Evolutionary conservation across 1,284 basidiomycete species (phyloP), one percentile per base, ranked within the genome.

Genomic region (Cutaneotrichosporon mucoides): DNA sequence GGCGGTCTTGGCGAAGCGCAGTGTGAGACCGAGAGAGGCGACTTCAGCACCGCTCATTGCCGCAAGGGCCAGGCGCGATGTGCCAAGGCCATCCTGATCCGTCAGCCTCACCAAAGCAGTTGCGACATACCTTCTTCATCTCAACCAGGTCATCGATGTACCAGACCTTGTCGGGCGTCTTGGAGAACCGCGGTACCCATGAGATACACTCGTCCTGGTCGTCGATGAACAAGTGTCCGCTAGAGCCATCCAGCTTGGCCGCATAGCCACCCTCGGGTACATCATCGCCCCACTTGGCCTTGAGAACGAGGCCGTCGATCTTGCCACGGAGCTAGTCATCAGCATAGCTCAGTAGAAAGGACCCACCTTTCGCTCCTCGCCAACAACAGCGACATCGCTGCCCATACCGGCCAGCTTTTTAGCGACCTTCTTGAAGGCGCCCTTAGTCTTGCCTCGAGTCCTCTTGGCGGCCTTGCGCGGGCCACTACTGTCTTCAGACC

Each of bases 31-130:
- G 49, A 78, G 72, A 10, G 72, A 72, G 61, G 79, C 76, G 46
- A 80, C 66, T 16, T 75, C 75, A 9, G 73, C 73, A 15, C 76
- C 74, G 6, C 76, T 76, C 5, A 72, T 76, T 74, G 76, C 79
- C 0, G 77, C 79, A 10, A 80, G 72, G 1, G 77, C 76, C 11
- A 77, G 68, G 10, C 79, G 73, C 4, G 76, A 69, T 63, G 79
- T 73, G 16, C 75, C 73, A 13, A 81, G 75, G 2, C 34, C 40
- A 33, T 56, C 55, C 59, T 56, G 24, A 24, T 24, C 24, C 24
- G 24, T 24, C 24, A 24, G 24, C 16, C 15, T 33, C 16, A 33
- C 46, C 24, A 33, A 15, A 10, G 13, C 24, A 44, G 46, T 34
- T 5, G 24, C 33, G 6, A 48, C 33, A 9, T 37, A 52, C 53